Percentiles rank a stretch among this genome's conserved stretches.
Conservation (phyloP, 352 stramenopile species). For the Globisporangium polare region DNA sequence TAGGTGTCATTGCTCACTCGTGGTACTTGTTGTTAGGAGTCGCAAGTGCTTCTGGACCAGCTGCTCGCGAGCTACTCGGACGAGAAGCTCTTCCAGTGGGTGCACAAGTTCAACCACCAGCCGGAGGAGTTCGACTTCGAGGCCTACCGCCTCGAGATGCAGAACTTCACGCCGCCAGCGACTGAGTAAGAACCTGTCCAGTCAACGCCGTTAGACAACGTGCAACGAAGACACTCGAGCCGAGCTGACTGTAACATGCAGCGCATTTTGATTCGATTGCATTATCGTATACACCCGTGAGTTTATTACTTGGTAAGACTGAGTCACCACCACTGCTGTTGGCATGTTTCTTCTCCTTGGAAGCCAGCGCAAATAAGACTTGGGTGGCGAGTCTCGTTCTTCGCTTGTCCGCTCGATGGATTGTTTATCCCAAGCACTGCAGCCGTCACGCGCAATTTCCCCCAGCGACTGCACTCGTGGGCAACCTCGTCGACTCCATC, state of each 20-base stretch:
- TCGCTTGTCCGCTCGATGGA: not conserved
- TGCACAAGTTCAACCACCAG: slow-evolving; percentile 86
- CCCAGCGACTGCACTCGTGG: not conserved
- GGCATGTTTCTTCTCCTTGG: not conserved
- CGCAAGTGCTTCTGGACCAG: slow-evolving; percentile 58
- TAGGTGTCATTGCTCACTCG: not conserved
- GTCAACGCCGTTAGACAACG: not conserved
- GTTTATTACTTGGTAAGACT: not conserved
- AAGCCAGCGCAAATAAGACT: not conserved
- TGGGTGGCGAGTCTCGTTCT: not conserved
- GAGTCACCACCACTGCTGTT: not conserved
- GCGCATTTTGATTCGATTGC: too few relatives aligned
- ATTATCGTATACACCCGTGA: too few relatives aligned
- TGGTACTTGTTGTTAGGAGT: slow-evolving; percentile 32
- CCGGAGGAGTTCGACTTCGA: slow-evolving; percentile 86
- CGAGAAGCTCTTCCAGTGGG: slow-evolving; percentile 59
- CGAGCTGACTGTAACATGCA: not conserved
- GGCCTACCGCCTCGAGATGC: slow-evolving; percentile 50
- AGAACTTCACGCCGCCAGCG: slow-evolving; percentile 17
- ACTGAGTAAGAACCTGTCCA: not conserved
- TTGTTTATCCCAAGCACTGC: not conserved
- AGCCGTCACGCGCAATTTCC: not conserved
- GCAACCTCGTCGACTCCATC: not conserved
- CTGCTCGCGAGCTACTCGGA: slow-evolving; percentile 66
- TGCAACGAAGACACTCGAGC: not conserved